Evolutionary conservation across 768 basidiomycete species (phyloP).

Genomic region (Leccinum subgranulosum): DNA sequence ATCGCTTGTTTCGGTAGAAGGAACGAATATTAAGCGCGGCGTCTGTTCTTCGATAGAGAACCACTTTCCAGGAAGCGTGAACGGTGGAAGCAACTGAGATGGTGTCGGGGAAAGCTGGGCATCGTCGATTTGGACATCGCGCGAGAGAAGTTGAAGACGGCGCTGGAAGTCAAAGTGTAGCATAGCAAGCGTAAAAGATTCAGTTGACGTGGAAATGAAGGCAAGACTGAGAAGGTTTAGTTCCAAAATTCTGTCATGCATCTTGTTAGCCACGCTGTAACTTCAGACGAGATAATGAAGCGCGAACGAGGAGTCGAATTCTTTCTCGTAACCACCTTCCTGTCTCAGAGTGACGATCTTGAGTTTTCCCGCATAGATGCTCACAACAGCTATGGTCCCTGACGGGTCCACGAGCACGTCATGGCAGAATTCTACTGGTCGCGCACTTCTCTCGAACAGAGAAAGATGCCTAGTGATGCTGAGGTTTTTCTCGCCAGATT

Average conservation of each 20-base stretch:
- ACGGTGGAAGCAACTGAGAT: slow-evolving; percentile 46
- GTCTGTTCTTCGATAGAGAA: slow-evolving; percentile 38
- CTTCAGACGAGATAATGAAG: background rate
- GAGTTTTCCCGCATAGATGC: slow-evolving; percentile 68
- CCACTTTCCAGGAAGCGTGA: slow-evolving; percentile 47
- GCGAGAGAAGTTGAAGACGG: slow-evolving; percentile 60
- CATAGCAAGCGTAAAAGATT: slow-evolving; percentile 57
- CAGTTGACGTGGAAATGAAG: slow-evolving; percentile 46
- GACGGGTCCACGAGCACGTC: slow-evolving; percentile 64
- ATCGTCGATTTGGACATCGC: slow-evolving; percentile 49
- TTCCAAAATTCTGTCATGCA: slow-evolving; percentile 51
- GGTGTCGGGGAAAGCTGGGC: slow-evolving; percentile 48
- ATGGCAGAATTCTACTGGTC: slow-evolving; percentile 69
- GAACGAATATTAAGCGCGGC: slow-evolving; percentile 40
- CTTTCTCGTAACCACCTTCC: slow-evolving; percentile 49
- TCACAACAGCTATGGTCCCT: slow-evolving; percentile 57
- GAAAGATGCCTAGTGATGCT: slow-evolving; percentile 43
- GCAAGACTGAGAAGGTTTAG: slow-evolving; percentile 64
- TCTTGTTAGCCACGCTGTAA: slow-evolving; percentile 1
- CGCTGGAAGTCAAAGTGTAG: slow-evolving; percentile 62
- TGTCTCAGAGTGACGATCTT: slow-evolving; percentile 55
- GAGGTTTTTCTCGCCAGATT: slow-evolving; percentile 33
- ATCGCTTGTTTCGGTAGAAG: slow-evolving; percentile 20
- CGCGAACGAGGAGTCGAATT: slow-evolving; percentile 66
- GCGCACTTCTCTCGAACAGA: slow-evolving; percentile 54